Evolutionary conservation across 1,139 yeast genomes (phyloP).

Genomic region (Wickerhamiella pararugosa): DNA sequence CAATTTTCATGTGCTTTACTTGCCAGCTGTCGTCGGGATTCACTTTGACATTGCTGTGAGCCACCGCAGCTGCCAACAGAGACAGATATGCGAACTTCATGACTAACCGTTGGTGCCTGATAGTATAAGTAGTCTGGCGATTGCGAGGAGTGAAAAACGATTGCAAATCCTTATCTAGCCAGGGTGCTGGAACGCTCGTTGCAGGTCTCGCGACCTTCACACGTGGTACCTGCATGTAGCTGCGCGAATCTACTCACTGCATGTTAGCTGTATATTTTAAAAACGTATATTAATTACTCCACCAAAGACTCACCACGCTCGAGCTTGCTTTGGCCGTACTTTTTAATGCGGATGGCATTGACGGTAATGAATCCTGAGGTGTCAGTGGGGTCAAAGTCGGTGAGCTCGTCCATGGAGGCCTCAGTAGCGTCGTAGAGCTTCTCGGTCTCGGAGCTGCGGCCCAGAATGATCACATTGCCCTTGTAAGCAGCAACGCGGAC

Average conservation of each 20-base stretch:
- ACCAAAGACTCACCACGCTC: constrained; percentile 40
- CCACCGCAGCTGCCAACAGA: not conserved
- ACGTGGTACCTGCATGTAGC: too few species aligned
- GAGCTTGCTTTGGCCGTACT: constrained; percentile 90
- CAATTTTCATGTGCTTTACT: constrained; percentile 67
- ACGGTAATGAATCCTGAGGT: constrained; percentile 96
- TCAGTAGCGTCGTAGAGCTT: constrained; percentile 95
- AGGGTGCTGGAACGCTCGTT: too few species aligned
- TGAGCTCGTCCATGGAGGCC: constrained; percentile 97
- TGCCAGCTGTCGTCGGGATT: constrained; percentile 22
- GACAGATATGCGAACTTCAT: not conserved
- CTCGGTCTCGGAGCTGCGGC: constrained; percentile 91
- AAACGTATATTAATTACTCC: constrained; percentile 26
- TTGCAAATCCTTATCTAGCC: too few species aligned
- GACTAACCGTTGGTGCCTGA: too few species aligned
- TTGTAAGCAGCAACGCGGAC: constrained; percentile 91
- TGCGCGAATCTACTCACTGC: too few species aligned
- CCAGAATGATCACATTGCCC: constrained; percentile 70
- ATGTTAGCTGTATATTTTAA: too few species aligned
- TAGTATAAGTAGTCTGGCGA: too few species aligned
- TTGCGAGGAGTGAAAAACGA: too few species aligned
- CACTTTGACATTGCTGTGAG: constrained; percentile 1
- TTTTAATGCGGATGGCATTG: constrained; percentile 94
- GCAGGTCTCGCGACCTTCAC: too few species aligned
- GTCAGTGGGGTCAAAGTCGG: constrained; percentile 95